These are phyloP conservation scores for Exserohilum turcica DNA, from an alignment of 2,329 filamentous ascomycete genomes.

Conservation along the genomic window DNA sequence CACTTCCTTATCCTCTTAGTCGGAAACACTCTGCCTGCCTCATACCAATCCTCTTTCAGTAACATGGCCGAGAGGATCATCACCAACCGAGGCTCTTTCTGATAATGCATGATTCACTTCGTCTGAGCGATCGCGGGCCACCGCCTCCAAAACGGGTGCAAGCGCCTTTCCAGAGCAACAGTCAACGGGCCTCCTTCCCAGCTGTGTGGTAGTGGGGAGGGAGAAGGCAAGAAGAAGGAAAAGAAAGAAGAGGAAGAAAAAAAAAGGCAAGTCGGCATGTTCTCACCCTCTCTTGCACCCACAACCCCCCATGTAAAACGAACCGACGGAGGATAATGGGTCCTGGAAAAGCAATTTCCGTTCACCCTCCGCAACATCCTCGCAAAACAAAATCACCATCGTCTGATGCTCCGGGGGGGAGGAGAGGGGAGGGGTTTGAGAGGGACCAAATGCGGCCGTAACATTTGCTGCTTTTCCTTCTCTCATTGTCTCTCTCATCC, in stretches of 20 bases:
- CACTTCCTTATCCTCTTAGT: slow-evolving; percentile 3
- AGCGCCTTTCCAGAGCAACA: slow-evolving; percentile 19
- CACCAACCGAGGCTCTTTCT: slow-evolving; percentile 5
- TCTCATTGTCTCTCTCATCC: too few species aligned
- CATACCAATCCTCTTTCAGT: slow-evolving; percentile 18
- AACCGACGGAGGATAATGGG: not conserved
- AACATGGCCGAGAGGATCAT: slow-evolving; percentile 10
- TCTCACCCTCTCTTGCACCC: too few species aligned
- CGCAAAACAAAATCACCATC: not conserved
- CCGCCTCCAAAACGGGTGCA: slow-evolving; percentile 17
- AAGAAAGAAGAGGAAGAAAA: too few species aligned
- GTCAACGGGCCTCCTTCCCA: slow-evolving; percentile 31
- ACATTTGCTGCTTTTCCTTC: too few species aligned
- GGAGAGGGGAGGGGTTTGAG: too few species aligned
- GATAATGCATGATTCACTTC: slow-evolving; percentile 10
- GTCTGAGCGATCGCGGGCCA: slow-evolving; percentile 16
- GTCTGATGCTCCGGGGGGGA: slow-evolving; percentile 12
- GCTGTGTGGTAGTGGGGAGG: slow-evolving; percentile 29
- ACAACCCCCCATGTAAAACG: not conserved
- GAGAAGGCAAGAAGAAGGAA: not conserved
- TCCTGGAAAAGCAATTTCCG: slow-evolving; percentile 15
- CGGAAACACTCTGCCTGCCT: slow-evolving; percentile 8
- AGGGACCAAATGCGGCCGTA: not conserved
- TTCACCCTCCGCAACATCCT: slow-evolving; percentile 1
- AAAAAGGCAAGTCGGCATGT: too few species aligned